Evolutionary conservation across 805 yeast genomes (phyloP).

Genomic region (Ogataea pilisensis): DNA sequence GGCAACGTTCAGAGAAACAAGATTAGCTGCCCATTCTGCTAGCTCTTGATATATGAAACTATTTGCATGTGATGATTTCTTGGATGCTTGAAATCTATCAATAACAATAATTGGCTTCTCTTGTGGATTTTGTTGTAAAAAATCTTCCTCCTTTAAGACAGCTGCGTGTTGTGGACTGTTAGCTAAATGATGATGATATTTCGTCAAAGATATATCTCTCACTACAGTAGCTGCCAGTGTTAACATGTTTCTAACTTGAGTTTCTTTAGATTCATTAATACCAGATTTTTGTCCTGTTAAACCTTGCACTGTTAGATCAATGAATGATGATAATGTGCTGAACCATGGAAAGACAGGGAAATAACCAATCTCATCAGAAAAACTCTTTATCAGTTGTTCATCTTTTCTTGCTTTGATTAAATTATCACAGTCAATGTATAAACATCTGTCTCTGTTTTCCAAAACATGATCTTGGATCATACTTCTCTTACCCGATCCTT

Average conservation of each 20-base stretch:
- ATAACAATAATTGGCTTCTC: constrained; percentile 82
- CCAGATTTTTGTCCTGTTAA: constrained; percentile 94
- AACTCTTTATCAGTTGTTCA: constrained; percentile 55
- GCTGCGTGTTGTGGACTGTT: constrained; percentile 12
- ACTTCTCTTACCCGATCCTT: constrained; percentile 91
- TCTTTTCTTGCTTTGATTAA: constrained; percentile 74
- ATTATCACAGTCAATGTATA: constrained; percentile 75
- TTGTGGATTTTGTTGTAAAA: constrained; percentile 79
- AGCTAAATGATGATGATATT: constrained; percentile 34
- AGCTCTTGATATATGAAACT: constrained; percentile 67
- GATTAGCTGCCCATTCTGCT: constrained; percentile 84
- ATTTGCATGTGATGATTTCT: constrained; percentile 52
- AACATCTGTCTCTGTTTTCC: constrained; percentile 53
- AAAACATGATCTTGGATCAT: constrained; percentile 68
- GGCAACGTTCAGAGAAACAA: constrained; percentile 75
- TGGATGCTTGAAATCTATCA: constrained; percentile 58
- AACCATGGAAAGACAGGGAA: constrained; percentile 94
- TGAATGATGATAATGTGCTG: constrained; percentile 68
- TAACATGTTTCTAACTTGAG: constrained; percentile 77
- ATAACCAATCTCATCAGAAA: constrained; percentile 81
- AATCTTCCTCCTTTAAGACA: constrained; percentile 65
- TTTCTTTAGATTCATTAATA: constrained; percentile 73
- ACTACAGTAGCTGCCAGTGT: constrained; percentile 68
- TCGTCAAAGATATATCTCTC: constrained; percentile 53
- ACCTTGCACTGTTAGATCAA: constrained; percentile 86